Evolutionary conservation across 108 stramenopile species (phyloP).

Genomic region (Asterionellopsis glacialis): DNA sequence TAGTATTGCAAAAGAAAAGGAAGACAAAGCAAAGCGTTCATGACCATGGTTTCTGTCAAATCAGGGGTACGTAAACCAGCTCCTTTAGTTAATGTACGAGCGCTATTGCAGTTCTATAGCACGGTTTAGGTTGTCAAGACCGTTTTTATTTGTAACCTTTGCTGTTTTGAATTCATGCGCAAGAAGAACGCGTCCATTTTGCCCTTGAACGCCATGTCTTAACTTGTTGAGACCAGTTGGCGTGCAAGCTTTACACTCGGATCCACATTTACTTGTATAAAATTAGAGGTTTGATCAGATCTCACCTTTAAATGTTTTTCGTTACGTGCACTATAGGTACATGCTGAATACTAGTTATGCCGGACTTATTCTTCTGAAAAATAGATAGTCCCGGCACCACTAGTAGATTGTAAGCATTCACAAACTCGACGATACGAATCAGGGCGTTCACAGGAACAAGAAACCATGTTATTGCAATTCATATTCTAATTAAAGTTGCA

Average conservation of each 20-base stretch:
- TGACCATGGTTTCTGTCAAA: background rate
- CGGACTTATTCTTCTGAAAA: too few species aligned
- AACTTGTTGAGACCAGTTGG: constrained; percentile 9
- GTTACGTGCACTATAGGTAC: too few species aligned
- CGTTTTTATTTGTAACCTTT: constrained; percentile 11
- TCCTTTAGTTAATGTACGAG: background rate
- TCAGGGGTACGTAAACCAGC: too few species aligned
- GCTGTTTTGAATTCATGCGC: constrained; percentile 14
- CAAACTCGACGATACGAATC: too few species aligned
- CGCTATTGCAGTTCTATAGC: constrained; percentile 5
- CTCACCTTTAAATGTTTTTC: too few species aligned
- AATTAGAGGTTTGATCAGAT: too few species aligned
- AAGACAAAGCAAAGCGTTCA: constrained; percentile 9
- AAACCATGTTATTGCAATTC: too few species aligned
- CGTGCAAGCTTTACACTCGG: constrained; percentile 38
- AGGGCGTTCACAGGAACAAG: too few species aligned
- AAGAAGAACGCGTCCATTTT: constrained; percentile 57
- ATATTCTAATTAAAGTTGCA: too few species aligned
- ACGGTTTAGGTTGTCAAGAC: constrained; percentile 1
- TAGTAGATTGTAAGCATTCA: too few species aligned
- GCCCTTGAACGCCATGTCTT: constrained; percentile 37
- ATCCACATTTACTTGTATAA: constrained; percentile 29
- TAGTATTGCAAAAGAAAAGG: constrained; percentile 35
- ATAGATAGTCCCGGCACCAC: too few species aligned
- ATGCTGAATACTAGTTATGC: too few species aligned